These are phyloP conservation scores for Colletotrichum caudatum DNA, from an alignment of 2,329 filamentous ascomycete genomes.

Conservation along the genomic window DNA sequence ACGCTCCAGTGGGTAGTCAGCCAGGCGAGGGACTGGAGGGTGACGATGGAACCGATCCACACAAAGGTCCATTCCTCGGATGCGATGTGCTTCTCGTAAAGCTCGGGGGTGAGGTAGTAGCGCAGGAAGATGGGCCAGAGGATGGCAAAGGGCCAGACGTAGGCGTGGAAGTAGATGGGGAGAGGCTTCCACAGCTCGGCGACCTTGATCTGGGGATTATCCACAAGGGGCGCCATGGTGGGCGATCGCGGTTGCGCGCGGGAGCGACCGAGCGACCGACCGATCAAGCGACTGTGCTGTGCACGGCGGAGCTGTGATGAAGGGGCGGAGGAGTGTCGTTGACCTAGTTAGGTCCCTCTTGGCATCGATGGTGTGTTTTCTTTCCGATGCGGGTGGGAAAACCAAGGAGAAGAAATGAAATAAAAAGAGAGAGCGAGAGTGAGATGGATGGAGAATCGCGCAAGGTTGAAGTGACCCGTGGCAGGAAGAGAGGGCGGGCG, in stretches of 20 bases:
- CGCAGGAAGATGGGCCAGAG: constrained; percentile 93
- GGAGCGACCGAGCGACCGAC: constrained; percentile 7
- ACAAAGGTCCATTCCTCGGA: constrained; percentile 99
- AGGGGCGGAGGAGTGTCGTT: neutral
- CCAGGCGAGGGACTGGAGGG: constrained; percentile 89
- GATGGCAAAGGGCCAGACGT: constrained; percentile 92
- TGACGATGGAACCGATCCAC: constrained; percentile 89
- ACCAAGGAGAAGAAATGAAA: neutral
- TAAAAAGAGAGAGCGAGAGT: neutral
- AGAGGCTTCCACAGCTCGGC: constrained; percentile 91
- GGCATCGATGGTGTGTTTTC: constrained; percentile 7
- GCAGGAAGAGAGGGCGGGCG: neutral
- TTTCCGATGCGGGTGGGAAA: constrained; percentile 17
- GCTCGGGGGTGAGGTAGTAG: constrained; percentile 84
- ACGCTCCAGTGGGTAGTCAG: constrained; percentile 98
- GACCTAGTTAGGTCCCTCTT: neutral
- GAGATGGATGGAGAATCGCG: neutral
- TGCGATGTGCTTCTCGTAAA: constrained; percentile 91
- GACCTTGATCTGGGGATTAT: constrained; percentile 88
- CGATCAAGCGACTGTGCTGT: constrained; percentile 1
- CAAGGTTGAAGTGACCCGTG: constrained; percentile 20
- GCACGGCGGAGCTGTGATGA: neutral
- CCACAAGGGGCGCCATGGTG: constrained; percentile 83
- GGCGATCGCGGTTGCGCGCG: constrained; percentile 23
- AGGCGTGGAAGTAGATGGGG: constrained; percentile 83